Base-by-base conservation (phyloP, 2,329 filamentous ascomycete genomes). In the Madurella fahalii region DNA sequence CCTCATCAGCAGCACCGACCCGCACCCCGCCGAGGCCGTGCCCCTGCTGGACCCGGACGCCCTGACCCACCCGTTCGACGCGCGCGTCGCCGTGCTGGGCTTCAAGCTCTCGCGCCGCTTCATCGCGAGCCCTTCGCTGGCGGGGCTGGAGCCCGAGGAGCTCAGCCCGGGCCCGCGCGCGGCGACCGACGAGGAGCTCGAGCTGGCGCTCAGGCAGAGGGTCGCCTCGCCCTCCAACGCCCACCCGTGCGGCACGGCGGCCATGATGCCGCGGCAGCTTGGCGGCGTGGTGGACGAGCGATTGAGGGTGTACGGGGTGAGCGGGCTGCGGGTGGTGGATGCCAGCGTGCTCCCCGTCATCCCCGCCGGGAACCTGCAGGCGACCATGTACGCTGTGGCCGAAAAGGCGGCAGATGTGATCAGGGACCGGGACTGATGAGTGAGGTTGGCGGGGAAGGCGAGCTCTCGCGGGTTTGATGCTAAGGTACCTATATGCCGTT, bases 31-130 rank as follows among this genome's bases (percentile, higher is more conserved):
- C 2, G n/a, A 68, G 9, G 63, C 59, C 1, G 58, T 61, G 16
- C 71, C 72, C 0, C 50, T 69, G 13, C 63, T 75, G 46, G 69
- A 76, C 62, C 70, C 68, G 56, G 67, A 68, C 40, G 68, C 68
- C 5, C 64, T 65, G 4, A 66, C 67, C 8, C 69, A 76, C 52
- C 73, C 73, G 0, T 61, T 70, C n/a, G 73, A 75, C 49, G 50
- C 70, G 8, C 67, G 67, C 11, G 51, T 73, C 7, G 64, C 68
- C 39, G 58, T 67, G 13, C 66, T 69, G 1, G 65, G 67, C 44
- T 64, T 74, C 50, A 64, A 54, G 5, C 46, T 68, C 2, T 16
- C 39, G 8, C 48, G 48, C 12, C 9, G 16, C 16, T 11, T 41
- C 16, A 12, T 39, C 20, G 39, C 18, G n/a, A 37, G 25, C 25